Conservation (phyloP, 2,329 filamentous ascomycete species). For the Knufia fluminis region DNA sequence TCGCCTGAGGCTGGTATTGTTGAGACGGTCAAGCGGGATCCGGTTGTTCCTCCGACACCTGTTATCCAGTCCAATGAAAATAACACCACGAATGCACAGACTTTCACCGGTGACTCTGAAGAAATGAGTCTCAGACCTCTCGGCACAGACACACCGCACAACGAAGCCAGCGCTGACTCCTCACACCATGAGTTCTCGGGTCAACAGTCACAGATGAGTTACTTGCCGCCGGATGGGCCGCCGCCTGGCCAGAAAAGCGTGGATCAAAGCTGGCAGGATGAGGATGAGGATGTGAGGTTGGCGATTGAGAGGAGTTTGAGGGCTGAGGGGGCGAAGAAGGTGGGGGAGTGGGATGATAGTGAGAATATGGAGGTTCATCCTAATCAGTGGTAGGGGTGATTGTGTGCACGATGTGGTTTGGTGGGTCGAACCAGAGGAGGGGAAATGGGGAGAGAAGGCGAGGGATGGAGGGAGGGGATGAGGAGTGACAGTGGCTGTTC, state of each 20-base stretch:
- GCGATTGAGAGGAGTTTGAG: constrained; percentile 6
- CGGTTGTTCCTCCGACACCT: background rate
- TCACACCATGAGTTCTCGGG: constrained; percentile 4
- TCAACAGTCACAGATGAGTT: constrained; percentile 4
- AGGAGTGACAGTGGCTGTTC: too few relatives aligned
- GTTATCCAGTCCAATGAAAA: background rate
- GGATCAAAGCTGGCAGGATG: background rate
- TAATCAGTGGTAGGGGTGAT: constrained; percentile 2
- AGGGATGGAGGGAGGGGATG: too few relatives aligned
- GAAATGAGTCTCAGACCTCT: constrained; percentile 8
- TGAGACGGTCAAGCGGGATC: constrained; percentile 45
- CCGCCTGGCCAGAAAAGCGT: background rate
- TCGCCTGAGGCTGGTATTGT: constrained; percentile 42
- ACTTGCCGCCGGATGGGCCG: background rate
- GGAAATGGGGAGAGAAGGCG: too few relatives aligned
- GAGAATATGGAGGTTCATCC: background rate
- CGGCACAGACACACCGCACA: constrained; percentile 4
- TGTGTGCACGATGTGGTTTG: too few relatives aligned
- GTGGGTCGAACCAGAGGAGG: too few relatives aligned
- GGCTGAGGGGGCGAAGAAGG: background rate
- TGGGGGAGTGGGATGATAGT: background rate
- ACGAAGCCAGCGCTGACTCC: background rate
- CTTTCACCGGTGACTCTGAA: constrained; percentile 1
- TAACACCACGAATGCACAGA: background rate
- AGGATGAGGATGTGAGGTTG: background rate